Evolutionary conservation across 1,284 basidiomycete genomes (phyloP).

Genomic region (Stygiomarasmius scandens): DNA sequence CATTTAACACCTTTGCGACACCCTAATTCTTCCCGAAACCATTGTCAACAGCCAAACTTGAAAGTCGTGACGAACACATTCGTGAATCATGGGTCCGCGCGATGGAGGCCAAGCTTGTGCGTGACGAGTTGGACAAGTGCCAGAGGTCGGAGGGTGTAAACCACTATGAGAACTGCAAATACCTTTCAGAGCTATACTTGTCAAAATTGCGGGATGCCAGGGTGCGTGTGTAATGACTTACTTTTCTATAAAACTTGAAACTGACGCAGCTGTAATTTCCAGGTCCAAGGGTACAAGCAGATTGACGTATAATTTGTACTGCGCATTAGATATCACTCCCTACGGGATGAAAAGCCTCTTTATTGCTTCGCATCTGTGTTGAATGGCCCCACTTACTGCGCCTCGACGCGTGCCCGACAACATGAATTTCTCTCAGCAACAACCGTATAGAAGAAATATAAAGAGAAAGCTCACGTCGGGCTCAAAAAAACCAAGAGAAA

Average conservation of each 20-base stretch:
- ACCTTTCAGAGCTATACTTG: slow-evolving; percentile 84
- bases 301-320: slow-evolving; percentile 35
- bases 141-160: slow-evolving; percentile 92
- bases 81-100: slow-evolving; percentile 94
- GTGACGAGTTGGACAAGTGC: slow-evolving; percentile 90
- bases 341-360: background rate
- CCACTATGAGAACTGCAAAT: slow-evolving; percentile 87
- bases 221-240: slow-evolving; percentile 54
- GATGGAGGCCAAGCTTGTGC: slow-evolving; percentile 92
- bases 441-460: too few relatives aligned
- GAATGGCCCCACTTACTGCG: background rate
- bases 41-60: slow-evolving; percentile 51
- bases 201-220: slow-evolving; percentile 83
- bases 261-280: background rate
- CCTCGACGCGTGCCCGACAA: background rate
- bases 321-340: background rate
- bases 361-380: background rate
- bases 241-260: background rate
- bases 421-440: too few relatives aligned
- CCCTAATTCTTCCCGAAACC: background rate
- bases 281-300: slow-evolving; percentile 46
- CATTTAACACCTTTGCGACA: background rate
- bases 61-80: slow-evolving; percentile 77
- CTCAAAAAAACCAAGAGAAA: too few relatives aligned
- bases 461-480: too few relatives aligned